Conservation (phyloP, 2,329 filamentous ascomycete species). For the Aspergillus fischeri region DNA sequence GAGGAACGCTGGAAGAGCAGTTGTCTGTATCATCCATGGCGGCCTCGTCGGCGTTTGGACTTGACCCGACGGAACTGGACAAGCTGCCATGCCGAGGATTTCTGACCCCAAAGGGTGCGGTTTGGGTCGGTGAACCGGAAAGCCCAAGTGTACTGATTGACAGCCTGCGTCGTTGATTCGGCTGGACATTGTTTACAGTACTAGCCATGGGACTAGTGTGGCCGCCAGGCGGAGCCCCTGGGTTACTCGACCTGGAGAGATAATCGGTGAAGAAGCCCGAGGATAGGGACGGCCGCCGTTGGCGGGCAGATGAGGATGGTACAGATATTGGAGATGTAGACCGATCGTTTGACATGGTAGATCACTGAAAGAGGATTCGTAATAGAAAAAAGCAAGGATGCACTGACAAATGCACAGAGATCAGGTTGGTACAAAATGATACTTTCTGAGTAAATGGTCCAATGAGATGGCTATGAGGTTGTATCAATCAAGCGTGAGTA, state of each 20-base stretch:
- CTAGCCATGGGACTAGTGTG: slow-evolving; percentile 48
- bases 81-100: slow-evolving; percentile 61
- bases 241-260: slow-evolving; percentile 30
- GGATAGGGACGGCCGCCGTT: slow-evolving; percentile 46
- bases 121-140: slow-evolving; percentile 65
- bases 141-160: slow-evolving; percentile 71
- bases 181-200: slow-evolving; percentile 47
- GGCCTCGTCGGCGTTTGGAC: slow-evolving; percentile 38
- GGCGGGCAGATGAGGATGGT: slow-evolving; percentile 30
- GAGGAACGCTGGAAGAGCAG: slow-evolving; percentile 53
- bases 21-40: slow-evolving; percentile 66
- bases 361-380: not conserved
- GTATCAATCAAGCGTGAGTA: not conserved
- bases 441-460: not conserved
- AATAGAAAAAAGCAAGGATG: not conserved
- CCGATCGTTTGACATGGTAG: slow-evolving; percentile 43
- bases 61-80: slow-evolving; percentile 56
- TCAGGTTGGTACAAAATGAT: not conserved
- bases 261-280: slow-evolving; percentile 40
- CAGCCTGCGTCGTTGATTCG: slow-evolving; percentile 59
- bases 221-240: slow-evolving; percentile 10
- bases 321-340: slow-evolving; percentile 38
- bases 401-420: not conserved
- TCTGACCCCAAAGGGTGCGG: slow-evolving; percentile 48
- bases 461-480: not conserved